A percentile compares a stretch with the other conserved stretches of the same genome.
These are phyloP conservation scores for Chalara sp. DNA, from an alignment of 2,329 filamentous ascomycete genomes.

Conservation along the genomic window DNA sequence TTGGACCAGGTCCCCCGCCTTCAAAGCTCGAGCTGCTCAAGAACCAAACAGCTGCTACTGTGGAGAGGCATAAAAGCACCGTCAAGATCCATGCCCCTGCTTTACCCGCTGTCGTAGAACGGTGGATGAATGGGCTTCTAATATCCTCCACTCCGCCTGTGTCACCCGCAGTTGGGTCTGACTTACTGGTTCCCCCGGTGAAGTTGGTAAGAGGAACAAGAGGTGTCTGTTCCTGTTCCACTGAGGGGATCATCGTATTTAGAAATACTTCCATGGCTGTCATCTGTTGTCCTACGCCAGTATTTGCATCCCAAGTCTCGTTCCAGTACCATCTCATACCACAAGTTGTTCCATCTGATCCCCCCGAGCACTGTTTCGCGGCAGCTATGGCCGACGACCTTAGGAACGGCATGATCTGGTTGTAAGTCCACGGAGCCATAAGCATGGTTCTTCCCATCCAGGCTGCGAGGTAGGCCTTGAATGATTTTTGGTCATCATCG, in stretches of 20 bases:
- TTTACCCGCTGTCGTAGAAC: slow-evolving; percentile 29
- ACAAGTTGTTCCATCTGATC: slow-evolving; percentile 47
- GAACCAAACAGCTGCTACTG: neutral
- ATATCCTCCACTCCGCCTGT: slow-evolving; percentile 6
- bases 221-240: slow-evolving; percentile 22
- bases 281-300: slow-evolving; percentile 44
- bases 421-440: slow-evolving; percentile 48
- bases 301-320: slow-evolving; percentile 49
- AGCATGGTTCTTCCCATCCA: slow-evolving; percentile 52
- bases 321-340: slow-evolving; percentile 50
- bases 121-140: neutral
- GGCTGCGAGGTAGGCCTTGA: slow-evolving; percentile 58
- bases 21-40: neutral
- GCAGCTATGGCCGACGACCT: slow-evolving; percentile 51
- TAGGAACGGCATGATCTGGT: slow-evolving; percentile 44
- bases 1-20: neutral
- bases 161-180: slow-evolving; percentile 23
- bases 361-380: slow-evolving; percentile 55
- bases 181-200: slow-evolving; percentile 51
- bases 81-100: slow-evolving; percentile 37
- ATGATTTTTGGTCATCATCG: slow-evolving; percentile 53
- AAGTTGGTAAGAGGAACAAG: slow-evolving; percentile 36
- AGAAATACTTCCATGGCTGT: slow-evolving; percentile 53
- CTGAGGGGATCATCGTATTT: slow-evolving; percentile 45
- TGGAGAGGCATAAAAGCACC: slow-evolving; percentile 7